Base-by-base conservation (phyloP, 1,284 basidiomycete genomes). In the Ganoderma multipileum region DNA sequence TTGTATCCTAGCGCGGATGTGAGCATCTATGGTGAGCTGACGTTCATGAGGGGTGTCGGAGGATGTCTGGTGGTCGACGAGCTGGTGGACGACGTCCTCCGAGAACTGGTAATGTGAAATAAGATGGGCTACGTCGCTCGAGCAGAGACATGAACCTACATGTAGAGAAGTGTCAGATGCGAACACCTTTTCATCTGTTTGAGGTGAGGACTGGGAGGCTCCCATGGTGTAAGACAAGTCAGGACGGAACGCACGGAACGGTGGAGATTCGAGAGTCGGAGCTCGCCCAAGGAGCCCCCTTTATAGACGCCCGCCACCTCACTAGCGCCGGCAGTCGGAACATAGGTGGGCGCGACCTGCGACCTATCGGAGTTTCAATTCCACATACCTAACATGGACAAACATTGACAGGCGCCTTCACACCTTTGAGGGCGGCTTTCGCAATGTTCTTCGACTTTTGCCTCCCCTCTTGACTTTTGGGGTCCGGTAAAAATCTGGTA, bases 71-170 rank as follows among this genome's bases (percentile, higher is more conserved):
- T 85, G 83, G 79, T 92, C 89, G n/a, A 89, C 83, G 68, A 95
- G 89, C 65, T 90, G 87, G 82, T 91, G 88, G 74, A 94, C 88
- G 68, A 95, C 87, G 79, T 91, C 89, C 67, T 86, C 86, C 38
- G 91, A 92, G 80, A 95, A 92, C 93, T 94, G 74, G 44, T 69
- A 64, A 38, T 57, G 30, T 58, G 33, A 23, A 23, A 59, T 64
- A 57, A 71, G 67, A 67, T n/a, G 61, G 30, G 52, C 61, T 60
- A 44, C 54, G 26, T 67, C 63, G 60, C 55, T 57, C 14, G 52
- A 57, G 36, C n/a, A 18, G 23, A 2, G 6, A 55, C 6, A 63
- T 30, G 4, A 65, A 78, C 83, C 65, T 66, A 91, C 91, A 76
- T 91, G 87, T 67, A 93, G 87, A 30, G 90, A 85, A 1, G 85